These are phyloP conservation scores for Pythium chondricola DNA, from an alignment of 352 stramenopile species.

Conservation along the genomic window DNA sequence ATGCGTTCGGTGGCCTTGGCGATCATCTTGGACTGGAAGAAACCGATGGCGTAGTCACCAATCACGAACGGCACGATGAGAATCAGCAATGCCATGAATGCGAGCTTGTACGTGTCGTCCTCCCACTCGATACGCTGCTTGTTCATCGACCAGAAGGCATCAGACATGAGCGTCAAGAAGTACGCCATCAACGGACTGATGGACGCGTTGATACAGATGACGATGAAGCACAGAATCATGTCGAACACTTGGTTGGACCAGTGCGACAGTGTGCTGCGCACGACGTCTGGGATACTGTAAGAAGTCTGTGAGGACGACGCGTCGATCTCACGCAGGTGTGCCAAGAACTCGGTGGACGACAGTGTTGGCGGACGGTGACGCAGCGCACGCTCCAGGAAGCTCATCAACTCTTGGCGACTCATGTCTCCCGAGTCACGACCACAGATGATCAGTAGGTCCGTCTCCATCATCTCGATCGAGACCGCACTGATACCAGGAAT, in stretches of 20 bases:
- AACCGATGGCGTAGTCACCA: conserved; percentile 81
- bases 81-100: conserved; percentile 67
- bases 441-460: conserved; percentile 82
- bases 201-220: conserved; percentile 78
- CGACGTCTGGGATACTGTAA: conserved; percentile 72
- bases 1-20: conserved; percentile 79
- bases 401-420: conserved; percentile 82
- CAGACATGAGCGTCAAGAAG: conserved; percentile 66
- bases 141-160: conserved; percentile 50
- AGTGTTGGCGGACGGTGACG: conserved; percentile 70
- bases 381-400: conserved; percentile 74
- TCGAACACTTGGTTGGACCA: conserved; percentile 80
- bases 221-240: conserved; percentile 68
- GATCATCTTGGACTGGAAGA: conserved; percentile 90
- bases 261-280: conserved; percentile 74
- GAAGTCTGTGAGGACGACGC: conserved; percentile 63
- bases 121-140: conserved; percentile 26
- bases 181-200: conserved; percentile 76
- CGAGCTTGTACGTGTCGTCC: conserved; percentile 50
- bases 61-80: conserved; percentile 81
- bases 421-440: conserved; percentile 82
- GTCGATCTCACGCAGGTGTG: conserved; percentile 80
- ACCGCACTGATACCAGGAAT: conserved; percentile 80
- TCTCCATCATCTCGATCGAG: conserved; percentile 88
- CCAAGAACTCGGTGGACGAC: conserved; percentile 76